These are phyloP conservation scores for Hibiscus syriacus DNA, from an alignment of 345 rosid genomes.

Conservation along the genomic window DNA sequence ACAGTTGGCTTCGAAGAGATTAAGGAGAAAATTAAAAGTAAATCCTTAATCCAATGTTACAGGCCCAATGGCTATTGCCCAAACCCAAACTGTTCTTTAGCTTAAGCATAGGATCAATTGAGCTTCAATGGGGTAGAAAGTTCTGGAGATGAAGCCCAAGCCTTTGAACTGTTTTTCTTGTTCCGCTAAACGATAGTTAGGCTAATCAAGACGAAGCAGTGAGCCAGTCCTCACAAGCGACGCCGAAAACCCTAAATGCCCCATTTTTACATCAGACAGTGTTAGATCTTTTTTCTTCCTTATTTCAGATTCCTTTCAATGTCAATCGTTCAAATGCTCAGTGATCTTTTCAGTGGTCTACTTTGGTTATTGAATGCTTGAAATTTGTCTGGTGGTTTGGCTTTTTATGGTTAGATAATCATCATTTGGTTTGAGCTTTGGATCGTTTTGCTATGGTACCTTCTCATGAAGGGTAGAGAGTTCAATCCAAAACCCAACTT, in stretches of 20 bases:
- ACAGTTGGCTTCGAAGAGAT: no score
- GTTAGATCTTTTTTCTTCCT: no score
- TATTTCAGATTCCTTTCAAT: background rate
- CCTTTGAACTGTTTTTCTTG: background rate
- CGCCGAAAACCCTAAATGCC: background rate
- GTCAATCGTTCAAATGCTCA: no score
- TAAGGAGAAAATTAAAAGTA: background rate
- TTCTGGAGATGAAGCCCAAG: background rate
- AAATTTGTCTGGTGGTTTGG: background rate
- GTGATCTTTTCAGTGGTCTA: no score
- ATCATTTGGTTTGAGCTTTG: background rate
- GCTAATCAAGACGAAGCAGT: no score
- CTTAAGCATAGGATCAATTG: background rate
- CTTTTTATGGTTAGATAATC: background rate
- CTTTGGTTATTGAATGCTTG: background rate
- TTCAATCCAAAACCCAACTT: constrained; percentile 8
- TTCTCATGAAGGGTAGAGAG: constrained; percentile 28
- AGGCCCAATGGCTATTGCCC: background rate
- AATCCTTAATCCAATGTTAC: background rate
- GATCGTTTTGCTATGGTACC: constrained; percentile 18
- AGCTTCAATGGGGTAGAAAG: background rate
- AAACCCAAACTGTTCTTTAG: background rate
- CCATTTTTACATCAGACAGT: background rate
- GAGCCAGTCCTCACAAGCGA: no score
- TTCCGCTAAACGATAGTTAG: background rate